Evolutionary conservation across 2,329 filamentous ascomycete species (phyloP).

Genomic region (Aureobasidium musti): DNA sequence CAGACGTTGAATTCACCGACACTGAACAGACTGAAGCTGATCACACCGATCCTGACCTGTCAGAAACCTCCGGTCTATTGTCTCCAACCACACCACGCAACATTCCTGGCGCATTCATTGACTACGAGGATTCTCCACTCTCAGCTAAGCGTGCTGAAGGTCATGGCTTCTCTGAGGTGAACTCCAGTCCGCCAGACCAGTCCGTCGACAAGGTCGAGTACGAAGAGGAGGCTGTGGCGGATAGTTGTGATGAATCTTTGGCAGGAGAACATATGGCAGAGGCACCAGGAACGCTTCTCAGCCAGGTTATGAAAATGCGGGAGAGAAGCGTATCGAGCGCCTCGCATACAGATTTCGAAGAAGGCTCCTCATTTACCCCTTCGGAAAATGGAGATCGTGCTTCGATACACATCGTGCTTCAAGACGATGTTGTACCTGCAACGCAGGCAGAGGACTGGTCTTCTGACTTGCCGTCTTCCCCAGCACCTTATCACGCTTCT

Average conservation of each 20-base stretch:
- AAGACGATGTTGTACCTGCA: conserved; percentile 35
- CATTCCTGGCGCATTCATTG: conserved; percentile 16
- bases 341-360: conserved; percentile 39
- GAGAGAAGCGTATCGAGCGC: conserved; percentile 38
- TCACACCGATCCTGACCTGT: background rate
- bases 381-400: conserved; percentile 36
- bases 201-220: background rate
- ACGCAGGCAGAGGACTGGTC: conserved; percentile 24
- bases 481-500: background rate
- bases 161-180: background rate
- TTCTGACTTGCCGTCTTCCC: conserved; percentile 8
- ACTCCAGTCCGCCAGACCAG: background rate
- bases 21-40: conserved; percentile 4
- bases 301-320: conserved; percentile 41
- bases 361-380: conserved; percentile 32
- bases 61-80: background rate
- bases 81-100: conserved; percentile 18
- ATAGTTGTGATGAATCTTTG: conserved; percentile 12
- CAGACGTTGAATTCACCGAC: conserved; percentile 2
- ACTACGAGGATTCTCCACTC: background rate
- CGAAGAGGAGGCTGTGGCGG: background rate
- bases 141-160: background rate
- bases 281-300: conserved; percentile 25
- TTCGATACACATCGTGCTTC: conserved; percentile 43
- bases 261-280: background rate